Evolutionary conservation across 2,329 filamentous ascomycete genomes (phyloP), one percentile per base, ranked within the genome.

Genomic region (Exophiala spinifera): DNA sequence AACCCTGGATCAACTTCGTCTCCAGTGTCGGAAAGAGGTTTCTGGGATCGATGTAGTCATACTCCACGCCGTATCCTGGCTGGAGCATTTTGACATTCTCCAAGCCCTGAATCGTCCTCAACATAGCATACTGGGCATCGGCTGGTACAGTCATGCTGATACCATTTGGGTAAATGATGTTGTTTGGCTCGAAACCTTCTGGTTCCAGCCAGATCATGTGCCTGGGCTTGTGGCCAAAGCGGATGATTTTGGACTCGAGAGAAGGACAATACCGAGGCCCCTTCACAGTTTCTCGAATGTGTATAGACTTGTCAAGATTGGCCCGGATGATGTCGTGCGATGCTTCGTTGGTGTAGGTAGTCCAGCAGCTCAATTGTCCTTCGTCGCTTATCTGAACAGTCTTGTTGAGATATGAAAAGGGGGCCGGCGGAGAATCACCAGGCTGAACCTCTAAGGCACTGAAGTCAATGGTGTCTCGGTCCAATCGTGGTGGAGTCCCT

Each of bases 121-220:
- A 77, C 67, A 95, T 84, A 48, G 86, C 81, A 64, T 89, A 86
- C 69, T 99, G 94, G 0, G 88, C 90, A 53, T 92, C 89, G 0
- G 85, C 86, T 0, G 94, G 94, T 2, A 99, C 85, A 0, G 94
- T 99, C 90, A 97, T 97, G 23, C 91, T 96, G 36, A 99, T 85
- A 1, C 94, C 94, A 66, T 99, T 99, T 0, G 94, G 94, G 67
- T 99, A 99, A 52, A 99, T 86, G 42, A 96, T 79, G 62, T 95
- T 84, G 67, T 83, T 95, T 60, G 74, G 73, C 17, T 91, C 82
- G 65, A 96, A 95, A 2, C 94, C 94, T 76, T 99, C 94, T 0
- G 92, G 94, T 70, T 99, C 94, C 13, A 99, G 83, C 94, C 94
- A 99, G 51, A 99, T 87, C 61, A 96, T 89, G 65, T 99, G 94